Conservation (phyloP, 1,284 basidiomycete genomes). For the Neolentinus lepideus region DNA sequence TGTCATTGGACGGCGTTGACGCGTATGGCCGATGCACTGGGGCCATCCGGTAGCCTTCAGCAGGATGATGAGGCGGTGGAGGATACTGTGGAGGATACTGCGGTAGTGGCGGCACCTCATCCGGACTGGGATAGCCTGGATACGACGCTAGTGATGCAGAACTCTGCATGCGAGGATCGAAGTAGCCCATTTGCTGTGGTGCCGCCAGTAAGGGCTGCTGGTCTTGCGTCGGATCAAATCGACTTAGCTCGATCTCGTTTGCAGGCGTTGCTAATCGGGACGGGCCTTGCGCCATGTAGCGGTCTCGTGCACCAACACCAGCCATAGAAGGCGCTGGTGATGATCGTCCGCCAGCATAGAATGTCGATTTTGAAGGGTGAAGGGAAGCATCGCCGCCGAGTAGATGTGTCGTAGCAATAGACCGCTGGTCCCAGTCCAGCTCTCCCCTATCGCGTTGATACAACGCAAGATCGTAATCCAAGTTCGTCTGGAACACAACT, state of each 20-base stretch:
- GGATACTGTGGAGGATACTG: constrained; percentile 8
- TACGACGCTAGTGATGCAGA: constrained; percentile 12
- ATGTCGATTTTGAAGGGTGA: constrained; percentile 34
- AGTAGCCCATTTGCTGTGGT: constrained; percentile 18
- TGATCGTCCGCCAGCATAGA: constrained; percentile 31
- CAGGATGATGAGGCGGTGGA: constrained; percentile 7
- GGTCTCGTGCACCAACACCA: constrained; percentile 26
- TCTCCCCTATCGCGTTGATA: constrained; percentile 77
- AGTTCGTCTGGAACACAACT: constrained; percentile 37
- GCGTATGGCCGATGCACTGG: constrained; percentile 19
- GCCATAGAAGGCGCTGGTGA: constrained; percentile 35
- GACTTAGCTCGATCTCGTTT: constrained; percentile 49
- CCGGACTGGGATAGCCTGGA: constrained; percentile 1
- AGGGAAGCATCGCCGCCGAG: constrained; percentile 34
- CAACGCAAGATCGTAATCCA: constrained; percentile 69
- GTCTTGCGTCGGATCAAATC: constrained; percentile 45
- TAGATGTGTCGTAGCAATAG: constrained; percentile 53
- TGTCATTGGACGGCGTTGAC: neutral
- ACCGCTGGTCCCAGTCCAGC: constrained; percentile 72
- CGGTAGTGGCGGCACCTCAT: constrained; percentile 10
- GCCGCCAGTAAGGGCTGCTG: constrained; percentile 43
- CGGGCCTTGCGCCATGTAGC: constrained; percentile 43
- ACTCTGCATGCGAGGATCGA: constrained; percentile 19
- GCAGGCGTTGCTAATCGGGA: constrained; percentile 14
- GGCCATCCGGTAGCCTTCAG: constrained; percentile 20